These are phyloP conservation scores for Rhodotorula sp. DNA, from an alignment of 1,284 basidiomycete genomes.

Conservation along the genomic window DNA sequence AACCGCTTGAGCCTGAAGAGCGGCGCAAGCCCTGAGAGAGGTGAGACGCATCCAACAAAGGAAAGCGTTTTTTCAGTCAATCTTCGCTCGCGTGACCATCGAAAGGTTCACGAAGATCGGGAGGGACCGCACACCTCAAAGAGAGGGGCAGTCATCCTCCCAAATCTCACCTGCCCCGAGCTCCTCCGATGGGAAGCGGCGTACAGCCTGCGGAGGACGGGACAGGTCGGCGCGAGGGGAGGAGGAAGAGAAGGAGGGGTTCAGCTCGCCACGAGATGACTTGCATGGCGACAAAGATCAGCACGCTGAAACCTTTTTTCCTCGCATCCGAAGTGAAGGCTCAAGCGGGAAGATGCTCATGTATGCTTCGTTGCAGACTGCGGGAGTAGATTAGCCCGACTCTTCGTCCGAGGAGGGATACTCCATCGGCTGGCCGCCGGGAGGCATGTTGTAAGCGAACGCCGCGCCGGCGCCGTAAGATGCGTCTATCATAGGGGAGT, in stretches of 20 bases:
- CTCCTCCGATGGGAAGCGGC: too few species aligned
- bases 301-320: too few species aligned
- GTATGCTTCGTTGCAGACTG: neutral
- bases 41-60: neutral
- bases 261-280: too few species aligned
- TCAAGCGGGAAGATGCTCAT: neutral
- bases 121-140: neutral
- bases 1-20: constrained; percentile 9
- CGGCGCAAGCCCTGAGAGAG: constrained; percentile 29
- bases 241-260: too few species aligned
- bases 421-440: constrained; percentile 16
- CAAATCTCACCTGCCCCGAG: too few species aligned
- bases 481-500: constrained; percentile 6
- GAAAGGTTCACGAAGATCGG: neutral
- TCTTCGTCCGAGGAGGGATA: constrained; percentile 20
- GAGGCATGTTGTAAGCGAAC: constrained; percentile 21
- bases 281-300: too few species aligned
- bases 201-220: too few species aligned
- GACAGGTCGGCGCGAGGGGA: too few species aligned
- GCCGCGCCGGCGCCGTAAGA: constrained; percentile 12
- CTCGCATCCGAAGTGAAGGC: neutral
- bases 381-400: neutral
- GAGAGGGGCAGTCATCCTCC: too few species aligned
- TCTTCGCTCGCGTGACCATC: neutral
- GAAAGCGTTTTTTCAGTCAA: neutral